Evolutionary conservation across 2,329 filamentous ascomycete genomes (phyloP), one percentile per base, ranked within the genome.

Genomic region (Nemania diffusa): DNA sequence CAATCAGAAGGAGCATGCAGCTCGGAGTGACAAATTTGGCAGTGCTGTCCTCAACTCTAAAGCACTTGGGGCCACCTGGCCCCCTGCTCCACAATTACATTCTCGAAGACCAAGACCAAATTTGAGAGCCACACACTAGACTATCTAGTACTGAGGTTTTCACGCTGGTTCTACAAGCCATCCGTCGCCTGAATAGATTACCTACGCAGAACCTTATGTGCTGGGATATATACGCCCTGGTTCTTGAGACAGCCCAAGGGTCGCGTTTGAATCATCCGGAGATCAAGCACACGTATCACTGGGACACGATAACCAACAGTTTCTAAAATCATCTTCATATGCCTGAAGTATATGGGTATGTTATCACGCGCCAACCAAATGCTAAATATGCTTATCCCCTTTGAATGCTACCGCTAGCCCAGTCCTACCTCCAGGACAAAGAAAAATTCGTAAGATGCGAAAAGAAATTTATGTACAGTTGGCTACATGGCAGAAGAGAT

Each of bases 301-400:
- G 13, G 27, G n/a, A 53, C 17, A 53, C n/a, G 27, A 20, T 5
- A 29, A 5, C 13, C 34, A 24, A 40, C 3, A 40, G 40, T 40
- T 40, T 63, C 26, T 29, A 40, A 9, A 63, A 57, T 60, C 22
- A 57, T 63, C 29, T 40, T 64, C 58, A 61, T 59, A 53, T 62
- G 53, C 37, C 32, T 17, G 15, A 51, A 56, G 17, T 62, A 58
- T 50, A 22, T 51, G 17, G 58, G 55, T 50, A 22, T 51, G 64
- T 57, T 69, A 32, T 55, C 62, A 63, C 65, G 51, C 74, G 75
- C 74, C 75, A 65, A 64, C 73, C 68, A 69, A 70, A 76, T 76
- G 74, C 73, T 73, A 59, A 73, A 69, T 69, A 68, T 66, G 29
- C 29, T 9, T 76, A 76, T 75, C 71, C 68, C 62, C n/a, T n/a